Base-by-base conservation (phyloP, 176 grass and related monocot genomes). In the Triticum turgidum region DNA sequence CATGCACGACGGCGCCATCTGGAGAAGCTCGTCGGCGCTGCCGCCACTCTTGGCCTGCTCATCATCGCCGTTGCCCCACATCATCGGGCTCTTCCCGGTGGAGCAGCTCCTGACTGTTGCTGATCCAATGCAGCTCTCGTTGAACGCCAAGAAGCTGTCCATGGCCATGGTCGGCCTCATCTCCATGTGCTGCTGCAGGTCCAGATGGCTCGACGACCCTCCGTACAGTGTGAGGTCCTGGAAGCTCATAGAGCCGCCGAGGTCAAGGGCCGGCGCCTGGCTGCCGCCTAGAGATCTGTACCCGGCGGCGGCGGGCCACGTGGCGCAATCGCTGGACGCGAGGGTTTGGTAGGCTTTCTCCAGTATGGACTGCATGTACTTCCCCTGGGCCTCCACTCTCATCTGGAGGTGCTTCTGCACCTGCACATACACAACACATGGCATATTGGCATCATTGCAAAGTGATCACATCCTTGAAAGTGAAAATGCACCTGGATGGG, bases 291-390 rank as follows among this genome's bases (percentile, higher is more conserved):
- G 87, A 44, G 77, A 84, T 84, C 87, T 91, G 75, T 94, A 95
- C 8, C 84, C 90, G 0, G 62, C 67, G 0, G 84, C 89, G 0
- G 51, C 65, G 0, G 86, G 77, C 89, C 86, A 85, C 6, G 89
- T 85, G 78, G 71, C 37, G 42, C 67, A 78, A 69, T 91, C 90
- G 39, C 87, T 86, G 5, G 82, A 82, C 1, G 77, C 72, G 1
- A 94, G 85, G 15, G 90, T 87, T 86, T 95, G 91, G 83, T 88
- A 91, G 14, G 97, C 97, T 91, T 94, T 96, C 77, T 99, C 89
- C 81, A 99, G 79, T 83, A 99, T 99, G 61, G 92, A 92, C 80
- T 99, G 94, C 97, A 96, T 99, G 85, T 99, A 99, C 85, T 96
- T 99, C 20, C 94, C 94, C 86, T 96, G 94, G 65, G 97, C 94